These are phyloP conservation scores for Populus nigra DNA, from an alignment of 345 rosid genomes.

Conservation along the genomic window DNA sequence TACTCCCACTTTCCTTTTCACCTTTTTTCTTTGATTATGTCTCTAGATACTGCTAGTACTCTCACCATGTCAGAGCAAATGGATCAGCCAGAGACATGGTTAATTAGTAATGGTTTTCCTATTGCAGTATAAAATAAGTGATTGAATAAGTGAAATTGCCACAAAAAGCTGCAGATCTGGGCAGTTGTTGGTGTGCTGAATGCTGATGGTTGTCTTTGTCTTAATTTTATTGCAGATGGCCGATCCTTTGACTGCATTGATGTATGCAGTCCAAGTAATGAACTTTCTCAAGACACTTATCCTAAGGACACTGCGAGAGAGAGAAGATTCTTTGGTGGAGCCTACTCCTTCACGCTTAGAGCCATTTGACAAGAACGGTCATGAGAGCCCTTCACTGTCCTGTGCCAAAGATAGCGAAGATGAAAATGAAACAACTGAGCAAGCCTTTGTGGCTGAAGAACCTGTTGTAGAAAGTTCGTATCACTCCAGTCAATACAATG, in stretches of 20 bases:
- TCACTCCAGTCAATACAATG: conserved; percentile 25
- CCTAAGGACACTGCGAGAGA: conserved; percentile 18
- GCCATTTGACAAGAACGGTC: conserved; percentile 26
- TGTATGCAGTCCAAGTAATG: conserved; percentile 34
- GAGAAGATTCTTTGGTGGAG: conserved; percentile 23
- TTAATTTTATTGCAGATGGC: conserved; percentile 26
- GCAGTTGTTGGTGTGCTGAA: background rate
- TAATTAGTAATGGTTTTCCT: background rate
- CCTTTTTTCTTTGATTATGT: background rate
- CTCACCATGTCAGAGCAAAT: background rate
- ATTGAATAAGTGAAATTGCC: background rate
- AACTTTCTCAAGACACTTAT: conserved; percentile 28
- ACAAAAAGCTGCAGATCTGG: background rate
- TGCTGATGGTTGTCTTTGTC: background rate
- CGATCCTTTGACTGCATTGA: conserved; percentile 30
- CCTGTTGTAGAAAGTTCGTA: conserved; percentile 31
- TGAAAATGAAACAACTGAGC: conserved; percentile 42
- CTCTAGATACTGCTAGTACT: background rate
- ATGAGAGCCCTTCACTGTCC: conserved; percentile 23
- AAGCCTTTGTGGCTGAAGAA: conserved; percentile 35
- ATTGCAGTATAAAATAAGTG: background rate
- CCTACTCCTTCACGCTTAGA: conserved; percentile 11
- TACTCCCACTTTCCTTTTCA: background rate
- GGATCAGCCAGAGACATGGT: background rate
- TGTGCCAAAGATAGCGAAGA: conserved; percentile 25